Evolutionary conservation across 495 filamentous ascomycete species (phyloP).

Genomic region (Neurospora sp.): DNA sequence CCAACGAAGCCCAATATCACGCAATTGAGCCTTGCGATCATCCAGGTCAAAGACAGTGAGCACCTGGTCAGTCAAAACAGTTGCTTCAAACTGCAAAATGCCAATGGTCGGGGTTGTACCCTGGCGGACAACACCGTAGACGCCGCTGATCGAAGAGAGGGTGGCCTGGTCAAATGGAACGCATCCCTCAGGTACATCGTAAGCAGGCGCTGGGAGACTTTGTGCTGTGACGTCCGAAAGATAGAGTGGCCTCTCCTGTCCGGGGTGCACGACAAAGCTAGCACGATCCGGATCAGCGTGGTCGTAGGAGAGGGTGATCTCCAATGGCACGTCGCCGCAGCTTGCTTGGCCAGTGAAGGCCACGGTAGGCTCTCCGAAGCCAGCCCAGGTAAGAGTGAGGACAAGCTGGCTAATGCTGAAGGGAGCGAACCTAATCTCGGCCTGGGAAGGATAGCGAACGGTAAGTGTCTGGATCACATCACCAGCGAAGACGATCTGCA

Average conservation of each 20-base stretch:
- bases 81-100: neutral
- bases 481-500: neutral
- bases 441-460: neutral
- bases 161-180: neutral
- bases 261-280: neutral
- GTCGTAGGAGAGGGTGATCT: neutral
- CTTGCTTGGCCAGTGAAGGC: neutral
- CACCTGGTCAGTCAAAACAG: neutral
- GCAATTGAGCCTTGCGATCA: neutral
- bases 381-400: neutral
- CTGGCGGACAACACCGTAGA: neutral
- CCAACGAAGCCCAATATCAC: neutral
- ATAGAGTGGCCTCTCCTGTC: neutral
- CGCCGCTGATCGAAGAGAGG: neutral
- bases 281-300: neutral
- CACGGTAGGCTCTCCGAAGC: neutral
- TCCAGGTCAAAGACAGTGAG: neutral
- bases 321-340: neutral
- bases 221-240: neutral
- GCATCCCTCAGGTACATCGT: neutral
- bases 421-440: neutral
- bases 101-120: neutral
- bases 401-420: neutral
- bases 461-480: neutral
- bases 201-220: neutral